Conservation (phyloP, 140 eudicot genomes). For the Senecio squalidus region DNA sequence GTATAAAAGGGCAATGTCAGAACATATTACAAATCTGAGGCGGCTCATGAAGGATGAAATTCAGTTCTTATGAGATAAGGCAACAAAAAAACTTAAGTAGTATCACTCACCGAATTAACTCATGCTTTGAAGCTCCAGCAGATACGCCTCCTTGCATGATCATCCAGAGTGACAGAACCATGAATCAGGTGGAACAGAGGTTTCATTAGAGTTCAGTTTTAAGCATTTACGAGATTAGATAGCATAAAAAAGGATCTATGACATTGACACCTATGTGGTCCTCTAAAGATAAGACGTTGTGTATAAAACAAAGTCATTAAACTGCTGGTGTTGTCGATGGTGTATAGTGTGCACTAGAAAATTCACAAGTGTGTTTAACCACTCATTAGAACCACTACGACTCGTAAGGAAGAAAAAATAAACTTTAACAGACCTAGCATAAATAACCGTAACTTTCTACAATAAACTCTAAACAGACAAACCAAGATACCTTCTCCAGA, state of each 20-base stretch:
- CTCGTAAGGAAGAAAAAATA: neutral
- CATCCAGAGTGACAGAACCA: slow-evolving; percentile 59
- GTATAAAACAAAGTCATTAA: too few relatives aligned
- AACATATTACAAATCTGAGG: too few relatives aligned
- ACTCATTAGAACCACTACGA: neutral
- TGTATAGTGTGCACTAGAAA: too few relatives aligned
- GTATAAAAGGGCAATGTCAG: neutral
- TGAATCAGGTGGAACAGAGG: slow-evolving; percentile 49
- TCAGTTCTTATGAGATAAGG: too few relatives aligned
- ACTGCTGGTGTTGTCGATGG: too few relatives aligned
- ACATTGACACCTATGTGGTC: neutral
- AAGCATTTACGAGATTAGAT: neutral
- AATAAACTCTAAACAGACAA: slow-evolving; percentile 55
- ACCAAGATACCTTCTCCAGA: slow-evolving; percentile 95
- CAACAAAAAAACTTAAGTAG: neutral
- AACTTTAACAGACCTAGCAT: neutral
- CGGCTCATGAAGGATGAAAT: too few relatives aligned
- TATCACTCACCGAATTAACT: slow-evolving; percentile 39
- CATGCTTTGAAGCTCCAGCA: slow-evolving; percentile 40
- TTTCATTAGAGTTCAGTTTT: slow-evolving; percentile 27
- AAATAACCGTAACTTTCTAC: slow-evolving; percentile 14
- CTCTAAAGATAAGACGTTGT: too few relatives aligned
- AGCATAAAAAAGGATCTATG: neutral
- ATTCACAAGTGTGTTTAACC: too few relatives aligned
- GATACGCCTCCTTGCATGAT: slow-evolving; percentile 29